Percentiles rank a stretch among this genome's conserved stretches.
These are phyloP conservation scores for Acacia crassicarpa DNA, from an alignment of 306 rosid genomes.

Conservation along the genomic window DNA sequence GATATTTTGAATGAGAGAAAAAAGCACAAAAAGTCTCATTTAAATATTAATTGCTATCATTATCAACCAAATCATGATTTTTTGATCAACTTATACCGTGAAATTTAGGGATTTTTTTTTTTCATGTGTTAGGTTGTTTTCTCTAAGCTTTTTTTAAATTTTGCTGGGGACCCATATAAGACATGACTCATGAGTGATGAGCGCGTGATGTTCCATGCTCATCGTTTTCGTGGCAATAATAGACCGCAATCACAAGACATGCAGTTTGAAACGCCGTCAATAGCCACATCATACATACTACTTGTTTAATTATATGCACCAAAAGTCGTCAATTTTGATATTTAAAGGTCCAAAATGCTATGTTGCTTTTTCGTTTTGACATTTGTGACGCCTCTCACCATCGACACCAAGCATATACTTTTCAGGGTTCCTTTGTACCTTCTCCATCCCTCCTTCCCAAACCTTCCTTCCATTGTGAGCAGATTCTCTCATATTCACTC, in stretches of 20 bases:
- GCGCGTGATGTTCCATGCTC: background rate
- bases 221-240: background rate
- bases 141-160: no score
- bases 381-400: constrained; percentile 28
- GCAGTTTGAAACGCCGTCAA: background rate
- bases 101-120: no score
- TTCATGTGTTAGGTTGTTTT: no score
- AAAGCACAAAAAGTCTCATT: no score
- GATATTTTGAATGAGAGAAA: no score
- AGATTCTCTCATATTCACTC: no score
- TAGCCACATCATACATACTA: background rate
- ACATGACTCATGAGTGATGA: background rate
- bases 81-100: no score
- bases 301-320: background rate
- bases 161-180: background rate
- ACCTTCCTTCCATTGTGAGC: background rate
- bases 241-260: background rate
- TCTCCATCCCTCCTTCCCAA: background rate
- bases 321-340: background rate
- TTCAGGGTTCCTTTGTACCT: constrained; percentile 31
- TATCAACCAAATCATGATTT: no score
- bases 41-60: no score
- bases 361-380: background rate
- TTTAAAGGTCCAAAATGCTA: background rate
- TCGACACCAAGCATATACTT: constrained; percentile 30